phyloP scores from a whole-genome alignment of 2,329 filamentous ascomycete species.

The Neopestalotiopsis rosae region DNA sequence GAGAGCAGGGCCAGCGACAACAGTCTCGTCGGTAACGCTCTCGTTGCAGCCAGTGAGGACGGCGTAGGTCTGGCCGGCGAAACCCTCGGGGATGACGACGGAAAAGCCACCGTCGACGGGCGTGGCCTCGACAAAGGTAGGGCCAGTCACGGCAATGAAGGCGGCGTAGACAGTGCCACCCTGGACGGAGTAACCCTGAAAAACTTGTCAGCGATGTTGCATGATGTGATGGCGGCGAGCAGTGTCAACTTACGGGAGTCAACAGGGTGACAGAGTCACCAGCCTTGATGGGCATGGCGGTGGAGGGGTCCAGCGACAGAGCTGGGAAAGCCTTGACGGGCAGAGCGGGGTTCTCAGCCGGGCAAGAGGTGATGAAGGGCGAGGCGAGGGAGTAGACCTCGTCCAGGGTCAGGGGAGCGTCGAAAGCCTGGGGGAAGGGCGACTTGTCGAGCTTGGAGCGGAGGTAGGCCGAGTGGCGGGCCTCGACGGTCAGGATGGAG shows the following conservation, averaged over 20 bases:
- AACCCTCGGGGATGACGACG: slow-evolving; percentile 34
- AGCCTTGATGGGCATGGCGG: slow-evolving; percentile 23
- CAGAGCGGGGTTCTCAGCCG: slow-evolving; percentile 56
- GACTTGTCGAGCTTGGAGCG: slow-evolving; percentile 52
- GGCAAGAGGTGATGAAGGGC: slow-evolving; percentile 64
- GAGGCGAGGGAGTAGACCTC: slow-evolving; percentile 69
- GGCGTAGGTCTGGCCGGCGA: slow-evolving; percentile 45
- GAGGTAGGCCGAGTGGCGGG: slow-evolving; percentile 68
- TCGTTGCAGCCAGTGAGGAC: slow-evolving; percentile 44
- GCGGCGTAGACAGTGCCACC: slow-evolving; percentile 38
- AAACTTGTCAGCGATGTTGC: background rate
- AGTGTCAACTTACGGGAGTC: slow-evolving; percentile 20
- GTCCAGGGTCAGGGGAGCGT: slow-evolving; percentile 62
- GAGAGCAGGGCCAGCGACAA: slow-evolving; percentile 43
- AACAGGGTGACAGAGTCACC: slow-evolving; percentile 30
- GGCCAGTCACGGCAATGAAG: slow-evolving; percentile 43
- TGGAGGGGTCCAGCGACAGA: slow-evolving; percentile 40
- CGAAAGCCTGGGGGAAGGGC: slow-evolving; percentile 65
- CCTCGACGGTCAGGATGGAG: slow-evolving; percentile 68
- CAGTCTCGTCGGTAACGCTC: slow-evolving; percentile 40
- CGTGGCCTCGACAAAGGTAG: slow-evolving; percentile 34
- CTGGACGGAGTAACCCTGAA: slow-evolving; percentile 27
- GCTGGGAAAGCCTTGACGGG: slow-evolving; percentile 66
- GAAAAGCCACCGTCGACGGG: slow-evolving; percentile 31
- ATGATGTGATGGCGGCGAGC: too few relatives aligned